Evolutionary conservation across 2,329 filamentous ascomycete genomes (phyloP).

Genomic region (Sporothrix phasma): DNA sequence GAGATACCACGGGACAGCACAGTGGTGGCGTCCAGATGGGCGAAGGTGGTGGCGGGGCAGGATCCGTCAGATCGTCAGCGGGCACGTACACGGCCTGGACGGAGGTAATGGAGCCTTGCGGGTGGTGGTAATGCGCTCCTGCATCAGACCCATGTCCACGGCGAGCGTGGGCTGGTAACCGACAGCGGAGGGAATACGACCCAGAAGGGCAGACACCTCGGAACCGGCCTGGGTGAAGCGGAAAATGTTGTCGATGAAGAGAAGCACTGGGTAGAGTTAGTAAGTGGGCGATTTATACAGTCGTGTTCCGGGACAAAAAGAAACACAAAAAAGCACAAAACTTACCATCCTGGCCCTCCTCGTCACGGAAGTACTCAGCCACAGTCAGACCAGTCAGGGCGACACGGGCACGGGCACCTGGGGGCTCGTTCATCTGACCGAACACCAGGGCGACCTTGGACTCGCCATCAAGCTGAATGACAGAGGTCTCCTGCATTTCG

Average conservation of each 20-base stretch:
- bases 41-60: constrained; percentile 97
- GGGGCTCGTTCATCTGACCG: constrained; percentile 99
- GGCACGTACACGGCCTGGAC: constrained; percentile 99
- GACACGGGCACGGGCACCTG: constrained; percentile 98
- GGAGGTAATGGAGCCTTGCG: constrained; percentile 98
- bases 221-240: constrained; percentile 99
- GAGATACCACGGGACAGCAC: constrained; percentile 99
- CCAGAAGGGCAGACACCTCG: constrained; percentile 97
- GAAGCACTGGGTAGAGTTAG: constrained; percentile 54
- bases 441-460: constrained; percentile 99
- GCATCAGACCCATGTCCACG: constrained; percentile 98
- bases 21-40: constrained; percentile 99
- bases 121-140: constrained; percentile 99
- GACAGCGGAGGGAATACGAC: constrained; percentile 99
- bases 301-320: too few species aligned
- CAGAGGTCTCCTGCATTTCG: constrained; percentile 99
- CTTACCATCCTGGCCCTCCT: constrained; percentile 76
- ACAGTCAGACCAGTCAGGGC: constrained; percentile 82
- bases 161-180: constrained; percentile 99
- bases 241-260: constrained; percentile 99
- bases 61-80: constrained; percentile 99
- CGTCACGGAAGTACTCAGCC: constrained; percentile 72
- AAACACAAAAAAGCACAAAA: constrained; percentile 14
- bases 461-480: constrained; percentile 98
- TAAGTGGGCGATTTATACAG: not conserved